Conservation (phyloP, 2,329 filamentous ascomycete species). For the Penicillium capsulatum region DNA sequence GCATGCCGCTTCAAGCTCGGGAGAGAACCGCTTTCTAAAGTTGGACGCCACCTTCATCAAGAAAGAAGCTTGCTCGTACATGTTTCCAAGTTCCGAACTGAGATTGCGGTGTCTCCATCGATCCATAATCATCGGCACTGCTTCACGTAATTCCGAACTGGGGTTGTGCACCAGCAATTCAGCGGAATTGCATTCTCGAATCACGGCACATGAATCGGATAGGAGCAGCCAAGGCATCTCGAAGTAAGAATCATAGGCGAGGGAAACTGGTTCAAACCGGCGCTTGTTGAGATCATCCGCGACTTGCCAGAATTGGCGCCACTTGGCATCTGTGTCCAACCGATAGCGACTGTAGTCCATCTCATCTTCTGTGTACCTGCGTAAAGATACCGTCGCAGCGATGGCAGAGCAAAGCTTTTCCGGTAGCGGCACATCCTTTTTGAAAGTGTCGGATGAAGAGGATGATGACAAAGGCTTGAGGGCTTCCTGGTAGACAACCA, state of each 20-base stretch:
- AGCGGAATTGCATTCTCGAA: slow-evolving; percentile 72
- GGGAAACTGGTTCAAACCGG: slow-evolving; percentile 72
- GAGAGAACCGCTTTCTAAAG: slow-evolving; percentile 67
- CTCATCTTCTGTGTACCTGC: slow-evolving; percentile 57
- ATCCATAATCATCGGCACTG: slow-evolving; percentile 38
- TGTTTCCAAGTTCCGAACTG: slow-evolving; percentile 48
- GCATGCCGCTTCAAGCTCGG: slow-evolving; percentile 65
- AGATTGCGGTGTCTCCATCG: slow-evolving; percentile 45
- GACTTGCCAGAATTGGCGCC: slow-evolving; percentile 84
- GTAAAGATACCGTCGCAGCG: slow-evolving; percentile 63
- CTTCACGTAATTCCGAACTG: slow-evolving; percentile 34
- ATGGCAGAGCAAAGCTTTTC: slow-evolving; percentile 73
- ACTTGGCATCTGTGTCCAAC: slow-evolving; percentile 71
- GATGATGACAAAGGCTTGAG: slow-evolving; percentile 39
- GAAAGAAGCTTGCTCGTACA: slow-evolving; percentile 53
- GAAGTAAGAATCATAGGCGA: slow-evolving; percentile 66
- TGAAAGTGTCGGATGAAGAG: slow-evolving; percentile 39
- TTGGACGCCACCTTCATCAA: slow-evolving; percentile 65
- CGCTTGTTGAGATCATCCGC: slow-evolving; percentile 81
- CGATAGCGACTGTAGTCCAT: slow-evolving; percentile 75
- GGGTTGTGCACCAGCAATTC: slow-evolving; percentile 73
- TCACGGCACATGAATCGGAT: slow-evolving; percentile 72
- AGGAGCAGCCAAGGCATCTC: slow-evolving; percentile 80
- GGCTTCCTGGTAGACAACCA: slow-evolving; percentile 73
- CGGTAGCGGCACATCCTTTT: slow-evolving; percentile 57